Conservation (phyloP, 345 rosid genomes). For the Microcos paniculata region DNA sequence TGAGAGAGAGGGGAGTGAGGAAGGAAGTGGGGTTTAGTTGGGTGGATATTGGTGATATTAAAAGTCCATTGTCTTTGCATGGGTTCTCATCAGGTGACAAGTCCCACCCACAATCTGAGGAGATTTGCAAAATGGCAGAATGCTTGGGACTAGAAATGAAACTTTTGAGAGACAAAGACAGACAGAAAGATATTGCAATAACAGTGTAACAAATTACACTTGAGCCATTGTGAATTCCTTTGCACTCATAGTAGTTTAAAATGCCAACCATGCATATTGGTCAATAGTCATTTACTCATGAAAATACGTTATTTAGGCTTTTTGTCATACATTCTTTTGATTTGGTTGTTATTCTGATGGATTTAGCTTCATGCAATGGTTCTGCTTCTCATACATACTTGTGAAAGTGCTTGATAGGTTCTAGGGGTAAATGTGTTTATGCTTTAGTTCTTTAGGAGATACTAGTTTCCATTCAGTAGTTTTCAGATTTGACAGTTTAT, state of each 20-base stretch:
- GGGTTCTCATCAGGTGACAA: slow-evolving; percentile 81
- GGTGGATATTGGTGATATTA: slow-evolving; percentile 60
- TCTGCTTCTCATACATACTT: no score
- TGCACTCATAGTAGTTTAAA: neutral
- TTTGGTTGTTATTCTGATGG: no score
- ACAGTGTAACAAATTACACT: neutral
- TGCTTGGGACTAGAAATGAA: slow-evolving; percentile 62
- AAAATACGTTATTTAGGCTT: no score
- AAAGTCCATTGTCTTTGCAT: slow-evolving; percentile 46
- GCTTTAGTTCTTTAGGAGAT: no score
- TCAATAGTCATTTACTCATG: no score
- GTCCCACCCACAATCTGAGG: slow-evolving; percentile 56
- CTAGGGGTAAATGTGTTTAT: no score
- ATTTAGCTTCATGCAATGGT: no score
- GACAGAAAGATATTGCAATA: neutral
- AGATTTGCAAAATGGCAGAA: slow-evolving; percentile 54
- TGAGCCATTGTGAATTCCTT: neutral
- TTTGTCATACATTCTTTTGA: no score
- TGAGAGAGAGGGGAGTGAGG: slow-evolving; percentile 76
- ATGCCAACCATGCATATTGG: neutral
- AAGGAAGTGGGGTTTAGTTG: slow-evolving; percentile 84
- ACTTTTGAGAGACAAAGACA: slow-evolving; percentile 29
- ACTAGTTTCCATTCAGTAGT: no score
- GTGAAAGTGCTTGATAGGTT: no score
- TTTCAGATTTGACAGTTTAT: no score